These are phyloP conservation scores for Heterobasidion parviporum DNA, from an alignment of 1,284 basidiomycete genomes.

Conservation along the genomic window DNA sequence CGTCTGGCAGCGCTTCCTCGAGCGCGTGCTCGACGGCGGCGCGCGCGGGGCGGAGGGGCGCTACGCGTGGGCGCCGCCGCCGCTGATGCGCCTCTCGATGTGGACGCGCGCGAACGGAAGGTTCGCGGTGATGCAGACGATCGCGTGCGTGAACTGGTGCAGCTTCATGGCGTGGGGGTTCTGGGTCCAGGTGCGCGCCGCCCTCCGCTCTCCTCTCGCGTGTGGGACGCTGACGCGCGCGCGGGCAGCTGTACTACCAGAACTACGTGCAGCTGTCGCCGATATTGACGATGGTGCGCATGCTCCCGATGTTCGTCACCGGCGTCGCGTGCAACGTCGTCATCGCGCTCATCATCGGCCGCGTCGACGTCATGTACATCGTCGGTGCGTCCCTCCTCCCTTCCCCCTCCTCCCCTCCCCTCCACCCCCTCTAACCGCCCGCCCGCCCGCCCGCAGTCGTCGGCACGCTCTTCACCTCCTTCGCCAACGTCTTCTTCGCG, in stretches of 20 bases:
- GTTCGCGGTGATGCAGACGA: conserved; percentile 56
- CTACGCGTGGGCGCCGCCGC: conserved; percentile 40
- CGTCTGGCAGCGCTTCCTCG: conserved; percentile 63
- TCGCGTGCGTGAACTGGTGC: conserved; percentile 67
- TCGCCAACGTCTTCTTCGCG: conserved; percentile 67
- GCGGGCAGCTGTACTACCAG: conserved; percentile 58
- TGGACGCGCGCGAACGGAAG: conserved; percentile 61
- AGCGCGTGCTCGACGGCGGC: conserved; percentile 25
- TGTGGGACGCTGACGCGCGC: background rate
- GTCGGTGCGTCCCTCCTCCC: conserved; percentile 31
- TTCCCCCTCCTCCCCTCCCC: background rate
- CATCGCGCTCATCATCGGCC: conserved; percentile 53
- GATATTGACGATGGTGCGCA: conserved; percentile 66
- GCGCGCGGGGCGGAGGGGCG: conserved; percentile 4
- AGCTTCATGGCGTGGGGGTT: conserved; percentile 50
- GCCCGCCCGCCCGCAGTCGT: conserved; percentile 19
- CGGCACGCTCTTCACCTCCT: conserved; percentile 55
- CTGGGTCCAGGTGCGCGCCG: conserved; percentile 28
- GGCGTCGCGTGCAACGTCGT: conserved; percentile 66
- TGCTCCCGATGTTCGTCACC: conserved; percentile 70
- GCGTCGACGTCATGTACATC: conserved; percentile 46
- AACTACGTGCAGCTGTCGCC: conserved; percentile 46
- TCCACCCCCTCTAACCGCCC: background rate
- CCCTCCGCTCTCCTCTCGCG: too few relatives aligned
- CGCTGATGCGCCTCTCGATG: conserved; percentile 65